A percentile compares a stretch with the other conserved stretches of the same genome.
Evolutionary conservation across 78 protist species (phyloP).

Genomic region (Cavenderia fasciculata): DNA sequence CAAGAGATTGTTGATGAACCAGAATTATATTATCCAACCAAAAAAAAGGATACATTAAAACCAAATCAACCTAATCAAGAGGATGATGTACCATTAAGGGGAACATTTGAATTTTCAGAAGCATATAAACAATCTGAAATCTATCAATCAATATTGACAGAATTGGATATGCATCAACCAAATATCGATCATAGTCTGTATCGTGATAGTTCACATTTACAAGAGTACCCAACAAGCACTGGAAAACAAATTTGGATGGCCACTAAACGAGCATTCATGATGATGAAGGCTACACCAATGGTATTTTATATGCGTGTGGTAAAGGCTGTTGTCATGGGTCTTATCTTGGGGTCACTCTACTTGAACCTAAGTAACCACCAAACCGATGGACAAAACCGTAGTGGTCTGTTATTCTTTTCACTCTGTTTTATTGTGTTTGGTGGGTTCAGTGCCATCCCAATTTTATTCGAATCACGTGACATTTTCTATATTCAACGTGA

Average conservation of each 20-base stretch:
- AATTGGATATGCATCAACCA: slow-evolving; percentile 8
- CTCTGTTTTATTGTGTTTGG: slow-evolving; percentile 26
- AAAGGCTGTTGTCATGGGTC: slow-evolving; percentile 52
- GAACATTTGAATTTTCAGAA: slow-evolving; percentile 24
- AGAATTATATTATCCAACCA: slow-evolving; percentile 33
- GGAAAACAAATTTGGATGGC: slow-evolving; percentile 17
- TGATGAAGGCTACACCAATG: slow-evolving; percentile 42
- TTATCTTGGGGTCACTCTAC: slow-evolving; percentile 47
- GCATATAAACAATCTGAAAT: slow-evolving; percentile 42
- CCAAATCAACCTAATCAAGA: too few relatives aligned
- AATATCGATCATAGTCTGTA: slow-evolving; percentile 2
- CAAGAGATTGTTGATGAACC: slow-evolving; percentile 74
- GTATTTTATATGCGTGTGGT: slow-evolving; percentile 32
- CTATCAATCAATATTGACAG: background rate
- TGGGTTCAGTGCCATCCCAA: slow-evolving; percentile 55
- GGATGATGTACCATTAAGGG: slow-evolving; percentile 60
- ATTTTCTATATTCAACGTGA: slow-evolving; percentile 63
- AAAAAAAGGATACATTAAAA: too few relatives aligned
- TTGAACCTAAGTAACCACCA: background rate
- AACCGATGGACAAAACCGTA: slow-evolving; percentile 37
- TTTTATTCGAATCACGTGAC: slow-evolving; percentile 58
- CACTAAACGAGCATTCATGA: slow-evolving; percentile 41
- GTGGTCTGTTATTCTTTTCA: slow-evolving; percentile 72
- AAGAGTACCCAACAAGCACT: slow-evolving; percentile 12
- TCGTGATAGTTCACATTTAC: slow-evolving; percentile 15